Conservation (phyloP, 73 alveolate genomes). For the Paramecium tetraurelia region DNA sequence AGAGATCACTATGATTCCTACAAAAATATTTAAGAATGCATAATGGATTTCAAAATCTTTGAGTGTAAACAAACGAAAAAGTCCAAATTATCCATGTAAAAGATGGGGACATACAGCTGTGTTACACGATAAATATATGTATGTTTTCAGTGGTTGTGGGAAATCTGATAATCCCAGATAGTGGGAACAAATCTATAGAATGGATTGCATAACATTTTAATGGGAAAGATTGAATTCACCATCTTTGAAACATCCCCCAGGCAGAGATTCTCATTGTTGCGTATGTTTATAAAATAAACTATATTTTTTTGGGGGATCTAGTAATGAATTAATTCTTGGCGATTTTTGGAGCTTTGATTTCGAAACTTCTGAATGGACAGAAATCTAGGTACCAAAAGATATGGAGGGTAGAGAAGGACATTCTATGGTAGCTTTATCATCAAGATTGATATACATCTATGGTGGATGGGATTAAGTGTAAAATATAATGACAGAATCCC, state of each 20-base stretch:
- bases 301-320: slow-evolving; percentile 58
- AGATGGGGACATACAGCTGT: slow-evolving; percentile 66
- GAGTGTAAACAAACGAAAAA: slow-evolving; percentile 36
- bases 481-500: slow-evolving; percentile 27
- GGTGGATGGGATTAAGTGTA: slow-evolving; percentile 61
- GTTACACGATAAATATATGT: slow-evolving; percentile 54
- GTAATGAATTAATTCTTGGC: slow-evolving; percentile 42
- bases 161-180: slow-evolving; percentile 31
- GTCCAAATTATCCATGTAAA: slow-evolving; percentile 54
- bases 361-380: slow-evolving; percentile 51
- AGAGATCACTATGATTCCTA: background rate
- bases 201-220: slow-evolving; percentile 55
- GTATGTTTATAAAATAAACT: slow-evolving; percentile 32
- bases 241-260: slow-evolving; percentile 25
- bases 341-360: slow-evolving; percentile 63
- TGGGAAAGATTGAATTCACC: slow-evolving; percentile 55
- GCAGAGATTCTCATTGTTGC: slow-evolving; percentile 62
- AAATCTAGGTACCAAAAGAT: background rate
- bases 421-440: slow-evolving; percentile 41
- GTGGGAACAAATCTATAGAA: slow-evolving; percentile 45
- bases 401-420: slow-evolving; percentile 58
- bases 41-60: slow-evolving; percentile 46
- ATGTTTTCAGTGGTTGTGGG: slow-evolving; percentile 63
- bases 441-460: slow-evolving; percentile 9
- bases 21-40: slow-evolving; percentile 31